phyloP scores from a whole-genome alignment of 192 early-diverging fungal genomes.

The Cetraspora pellucida region DNA sequence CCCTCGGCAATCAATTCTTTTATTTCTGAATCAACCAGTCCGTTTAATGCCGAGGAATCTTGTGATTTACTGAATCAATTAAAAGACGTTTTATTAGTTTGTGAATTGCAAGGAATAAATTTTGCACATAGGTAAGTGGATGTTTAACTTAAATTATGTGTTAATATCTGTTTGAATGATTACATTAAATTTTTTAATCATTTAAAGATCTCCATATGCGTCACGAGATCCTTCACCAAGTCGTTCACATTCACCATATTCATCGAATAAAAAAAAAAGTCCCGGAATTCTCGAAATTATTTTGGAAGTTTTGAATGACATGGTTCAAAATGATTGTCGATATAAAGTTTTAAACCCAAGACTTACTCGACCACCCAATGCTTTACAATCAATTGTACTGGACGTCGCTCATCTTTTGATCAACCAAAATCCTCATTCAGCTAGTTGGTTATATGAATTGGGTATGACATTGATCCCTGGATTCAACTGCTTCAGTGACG shows the following conservation, averaged over 20 bases:
- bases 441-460: conserved; percentile 51
- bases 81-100: conserved; percentile 26
- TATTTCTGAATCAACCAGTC: no score
- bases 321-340: conserved; percentile 60
- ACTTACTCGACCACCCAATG: conserved; percentile 55
- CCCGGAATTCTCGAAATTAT: conserved; percentile 41
- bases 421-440: conserved; percentile 37
- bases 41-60: conserved; percentile 25
- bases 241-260: conserved; percentile 23
- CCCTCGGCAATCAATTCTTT: no score
- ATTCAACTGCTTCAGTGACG: conserved; percentile 52
- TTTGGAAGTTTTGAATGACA: conserved; percentile 49
- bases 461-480: conserved; percentile 56
- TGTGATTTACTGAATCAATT: conserved; percentile 32
- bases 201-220: conserved; percentile 23
- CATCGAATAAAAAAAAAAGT: background rate
- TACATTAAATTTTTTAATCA: background rate
- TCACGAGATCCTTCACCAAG: conserved; percentile 30
- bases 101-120: conserved; percentile 13
- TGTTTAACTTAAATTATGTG: background rate
- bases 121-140: conserved; percentile 27
- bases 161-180: background rate
- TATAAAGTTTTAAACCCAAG: conserved; percentile 48
- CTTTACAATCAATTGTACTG: conserved; percentile 51
- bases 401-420: conserved; percentile 50